Conservation (phyloP, 192 early-diverging fungal genomes). For the Dimargaris verticillata region DNA sequence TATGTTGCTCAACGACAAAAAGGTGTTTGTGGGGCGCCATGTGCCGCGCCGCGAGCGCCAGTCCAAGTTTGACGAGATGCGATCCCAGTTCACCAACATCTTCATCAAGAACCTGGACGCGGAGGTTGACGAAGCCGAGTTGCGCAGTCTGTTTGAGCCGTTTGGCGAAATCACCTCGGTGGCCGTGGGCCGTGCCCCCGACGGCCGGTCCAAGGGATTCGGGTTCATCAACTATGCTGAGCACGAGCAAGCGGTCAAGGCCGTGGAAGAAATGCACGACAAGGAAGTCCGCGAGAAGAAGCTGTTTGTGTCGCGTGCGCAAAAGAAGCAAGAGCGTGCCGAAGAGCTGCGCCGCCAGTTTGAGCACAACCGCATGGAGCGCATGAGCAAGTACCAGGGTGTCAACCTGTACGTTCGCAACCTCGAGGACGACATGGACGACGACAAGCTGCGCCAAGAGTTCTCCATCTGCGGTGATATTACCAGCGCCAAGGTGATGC, state of each 20-base stretch:
- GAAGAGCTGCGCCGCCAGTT: constrained; percentile 92
- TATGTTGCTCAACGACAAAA: constrained; percentile 97
- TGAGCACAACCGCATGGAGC: constrained; percentile 88
- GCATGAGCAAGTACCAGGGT: constrained; percentile 95
- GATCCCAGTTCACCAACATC: constrained; percentile 90
- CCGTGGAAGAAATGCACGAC: constrained; percentile 87
- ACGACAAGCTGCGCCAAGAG: constrained; percentile 90
- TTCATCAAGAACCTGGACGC: constrained; percentile 91
- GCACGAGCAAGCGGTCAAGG: constrained; percentile 74
- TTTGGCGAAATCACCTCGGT: constrained; percentile 77
- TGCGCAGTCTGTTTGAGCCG: constrained; percentile 56
- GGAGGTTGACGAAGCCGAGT: constrained; percentile 62
- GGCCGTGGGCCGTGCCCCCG: constrained; percentile 54
- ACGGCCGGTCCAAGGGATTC: constrained; percentile 78
- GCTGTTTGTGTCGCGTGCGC: constrained; percentile 90
- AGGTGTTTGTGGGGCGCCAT: constrained; percentile 90
- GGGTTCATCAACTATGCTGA: constrained; percentile 94
- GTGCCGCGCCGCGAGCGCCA: constrained; percentile 83
- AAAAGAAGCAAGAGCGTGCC: constrained; percentile 96
- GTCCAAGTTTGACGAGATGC: constrained; percentile 73
- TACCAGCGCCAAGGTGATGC: constrained; percentile 95
- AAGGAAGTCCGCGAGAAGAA: constrained; percentile 78
- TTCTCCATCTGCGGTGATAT: constrained; percentile 92
- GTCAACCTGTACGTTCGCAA: constrained; percentile 99
- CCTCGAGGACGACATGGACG: constrained; percentile 90